A percentile compares a stretch with the other conserved stretches of the same genome.
These are phyloP conservation scores for Oryza brachyantha DNA, from an alignment of 176 grass and related monocot genomes.

Conservation along the genomic window DNA sequence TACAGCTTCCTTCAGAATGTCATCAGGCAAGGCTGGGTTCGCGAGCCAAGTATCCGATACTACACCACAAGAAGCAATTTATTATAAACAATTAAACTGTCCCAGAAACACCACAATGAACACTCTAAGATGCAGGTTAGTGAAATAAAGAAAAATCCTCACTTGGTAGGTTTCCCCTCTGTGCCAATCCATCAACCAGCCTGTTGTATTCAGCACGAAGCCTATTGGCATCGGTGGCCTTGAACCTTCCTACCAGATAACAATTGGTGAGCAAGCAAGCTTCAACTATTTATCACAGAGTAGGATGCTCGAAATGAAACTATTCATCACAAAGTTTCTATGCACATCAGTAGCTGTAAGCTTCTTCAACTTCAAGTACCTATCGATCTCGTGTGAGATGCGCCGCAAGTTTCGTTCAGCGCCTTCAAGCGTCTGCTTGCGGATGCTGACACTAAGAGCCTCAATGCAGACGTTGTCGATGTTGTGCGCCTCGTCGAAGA, in stretches of 20 bases:
- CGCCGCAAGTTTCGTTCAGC: conserved; percentile 67
- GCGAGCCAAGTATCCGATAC: conserved; percentile 93
- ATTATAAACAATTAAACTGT: background rate
- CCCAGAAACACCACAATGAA: background rate
- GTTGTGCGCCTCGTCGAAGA: conserved; percentile 97
- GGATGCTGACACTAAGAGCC: conserved; percentile 76
- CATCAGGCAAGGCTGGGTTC: conserved; percentile 76
- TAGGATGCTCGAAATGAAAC: background rate
- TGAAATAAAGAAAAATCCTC: conserved; percentile 29
- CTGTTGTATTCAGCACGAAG: conserved; percentile 90
- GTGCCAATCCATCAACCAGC: conserved; percentile 81
- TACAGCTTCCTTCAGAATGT: conserved; percentile 92
- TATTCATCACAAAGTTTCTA: background rate
- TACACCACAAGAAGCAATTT: conserved; percentile 34
- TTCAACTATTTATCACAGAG: background rate
- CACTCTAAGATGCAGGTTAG: background rate
- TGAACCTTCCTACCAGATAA: conserved; percentile 97
- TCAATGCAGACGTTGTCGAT: conserved; percentile 97
- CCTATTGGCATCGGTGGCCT: conserved; percentile 95
- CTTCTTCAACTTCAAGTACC: conserved; percentile 35
- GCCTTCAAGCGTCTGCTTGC: conserved; percentile 82
- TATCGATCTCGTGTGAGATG: conserved; percentile 81
- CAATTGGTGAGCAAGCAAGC: conserved; percentile 37
- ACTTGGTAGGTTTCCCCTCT: conserved; percentile 90
- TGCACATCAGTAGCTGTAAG: background rate